phyloP scores from a whole-genome alignment of 1,284 basidiomycete genomes.

The Irpex sp. region DNA sequence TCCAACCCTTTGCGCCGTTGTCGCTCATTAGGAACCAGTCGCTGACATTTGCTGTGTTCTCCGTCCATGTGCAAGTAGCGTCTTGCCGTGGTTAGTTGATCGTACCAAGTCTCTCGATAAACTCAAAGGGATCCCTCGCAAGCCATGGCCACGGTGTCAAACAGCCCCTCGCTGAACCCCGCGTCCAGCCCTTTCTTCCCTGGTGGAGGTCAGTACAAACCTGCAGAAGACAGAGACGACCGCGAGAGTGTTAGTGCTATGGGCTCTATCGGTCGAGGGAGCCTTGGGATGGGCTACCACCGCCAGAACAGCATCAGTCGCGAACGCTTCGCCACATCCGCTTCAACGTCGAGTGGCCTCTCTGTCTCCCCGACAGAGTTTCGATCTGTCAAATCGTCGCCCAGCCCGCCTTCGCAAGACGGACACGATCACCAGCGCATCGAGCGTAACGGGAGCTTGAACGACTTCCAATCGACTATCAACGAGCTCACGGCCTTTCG shows the following conservation, averaged over 20 bases:
- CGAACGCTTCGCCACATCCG: slow-evolving; percentile 47
- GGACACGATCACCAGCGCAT: slow-evolving; percentile 23
- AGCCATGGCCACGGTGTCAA: slow-evolving; percentile 53
- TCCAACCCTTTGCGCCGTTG: neutral
- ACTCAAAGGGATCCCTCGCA: neutral
- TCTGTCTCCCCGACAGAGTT: slow-evolving; percentile 62
- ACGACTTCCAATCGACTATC: slow-evolving; percentile 25
- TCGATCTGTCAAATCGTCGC: slow-evolving; percentile 65
- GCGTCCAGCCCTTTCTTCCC: slow-evolving; percentile 82
- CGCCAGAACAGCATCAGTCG: slow-evolving; percentile 38
- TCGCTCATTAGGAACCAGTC: neutral
- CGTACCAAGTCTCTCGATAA: slow-evolving; percentile 14
- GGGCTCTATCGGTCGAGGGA: neutral
- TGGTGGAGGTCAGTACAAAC: slow-evolving; percentile 54
- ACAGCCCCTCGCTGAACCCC: slow-evolving; percentile 72
- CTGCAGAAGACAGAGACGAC: slow-evolving; percentile 35
- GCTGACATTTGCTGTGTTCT: neutral
- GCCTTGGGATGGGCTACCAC: slow-evolving; percentile 39
- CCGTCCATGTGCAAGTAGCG: slow-evolving; percentile 12
- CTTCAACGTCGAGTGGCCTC: slow-evolving; percentile 47
- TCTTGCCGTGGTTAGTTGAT: slow-evolving; percentile 19
- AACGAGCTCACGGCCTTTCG: slow-evolving; percentile 32
- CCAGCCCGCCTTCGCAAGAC: slow-evolving; percentile 49
- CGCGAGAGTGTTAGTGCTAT: neutral
- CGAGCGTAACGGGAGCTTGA: slow-evolving; percentile 16